Evolutionary conservation across 139 green algal genomes (phyloP), one percentile per base, ranked within the genome.

Genomic region (Chlorella sorokiniana): DNA sequence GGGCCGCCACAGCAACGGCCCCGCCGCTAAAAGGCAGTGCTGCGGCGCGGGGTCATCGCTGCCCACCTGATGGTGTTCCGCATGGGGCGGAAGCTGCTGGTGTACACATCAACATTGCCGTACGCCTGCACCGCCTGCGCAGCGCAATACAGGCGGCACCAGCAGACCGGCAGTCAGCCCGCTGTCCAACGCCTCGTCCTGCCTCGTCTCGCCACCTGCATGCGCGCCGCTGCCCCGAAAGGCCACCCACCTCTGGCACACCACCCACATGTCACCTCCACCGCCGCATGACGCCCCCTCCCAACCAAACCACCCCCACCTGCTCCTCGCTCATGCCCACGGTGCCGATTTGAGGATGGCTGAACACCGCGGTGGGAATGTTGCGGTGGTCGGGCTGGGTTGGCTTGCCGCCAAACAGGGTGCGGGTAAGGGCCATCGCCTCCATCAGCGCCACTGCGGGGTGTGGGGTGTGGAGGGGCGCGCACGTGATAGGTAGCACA

Each of bases 241-340:
- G n/a, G n/a, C n/a, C n/a, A n/a, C n/a, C n/a, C n/a, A n/a, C n/a
- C n/a, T n/a, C n/a, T n/a, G n/a, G n/a, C n/a, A n/a, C n/a, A n/a
- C n/a, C n/a, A n/a, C n/a, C 11, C 68, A 16, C 40, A 75, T n/a
- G 29, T 18, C 14, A 37, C 25, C 68, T 41, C 38, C 68, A 31
- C 68, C 40, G 9, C 68, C 68, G 8, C 65, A 22, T 14, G 42
- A 25, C 48, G 11, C 48, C 48, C 48, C 48, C 48, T 16, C 65
- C 7, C 23, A 48, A 14, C 65, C 33, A 1, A 74, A 52, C 23
- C 52, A 35, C 5, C 68, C 76, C 75, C 4, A 95, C 96, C 77
- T 95, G 73, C 86, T 98, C 92, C 89, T 99, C 96, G 2, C 90
- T 93, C 61, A 97, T 76, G 62, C 96, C 96, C 82, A 98, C 95